These are phyloP conservation scores for Xylaria venustula DNA, from an alignment of 495 filamentous ascomycete genomes.

Conservation along the genomic window DNA sequence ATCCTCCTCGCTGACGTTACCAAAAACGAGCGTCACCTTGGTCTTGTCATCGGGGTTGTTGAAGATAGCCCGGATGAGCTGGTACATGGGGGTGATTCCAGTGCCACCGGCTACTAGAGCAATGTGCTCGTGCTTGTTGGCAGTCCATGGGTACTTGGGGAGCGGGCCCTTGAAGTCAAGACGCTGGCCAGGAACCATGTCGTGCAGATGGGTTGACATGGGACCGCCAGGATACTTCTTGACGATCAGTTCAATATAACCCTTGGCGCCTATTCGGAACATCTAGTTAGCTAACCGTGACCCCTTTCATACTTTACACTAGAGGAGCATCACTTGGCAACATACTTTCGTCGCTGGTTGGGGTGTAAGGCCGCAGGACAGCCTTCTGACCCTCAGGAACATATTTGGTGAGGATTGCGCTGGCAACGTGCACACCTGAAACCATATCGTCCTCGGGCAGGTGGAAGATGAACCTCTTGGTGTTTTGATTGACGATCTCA, in stretches of 20 bases:
- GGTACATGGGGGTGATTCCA: slow-evolving; percentile 90
- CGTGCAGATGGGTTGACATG: slow-evolving; percentile 87
- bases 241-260: slow-evolving; percentile 83
- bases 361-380: slow-evolving; percentile 88
- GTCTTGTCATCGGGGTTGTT: slow-evolving; percentile 94
- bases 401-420: slow-evolving; percentile 84
- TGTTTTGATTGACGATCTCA: slow-evolving; percentile 80
- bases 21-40: slow-evolving; percentile 92
- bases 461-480: slow-evolving; percentile 80
- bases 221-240: slow-evolving; percentile 88
- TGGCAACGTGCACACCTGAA: slow-evolving; percentile 76
- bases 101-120: slow-evolving; percentile 92
- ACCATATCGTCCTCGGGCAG: slow-evolving; percentile 82
- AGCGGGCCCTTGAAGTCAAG: slow-evolving; percentile 93
- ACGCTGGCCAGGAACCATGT: slow-evolving; percentile 72
- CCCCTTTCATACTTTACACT: background rate
- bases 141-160: slow-evolving; percentile 85
- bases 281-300: slow-evolving; percentile 16
- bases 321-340: no score
- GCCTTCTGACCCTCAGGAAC: slow-evolving; percentile 78
- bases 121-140: slow-evolving; percentile 95
- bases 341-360: slow-evolving; percentile 79
- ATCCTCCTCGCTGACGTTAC: slow-evolving; percentile 81
- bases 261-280: slow-evolving; percentile 53
- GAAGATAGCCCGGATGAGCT: slow-evolving; percentile 76